Evolutionary conservation across 1,284 basidiomycete genomes (phyloP).

Genomic region (Limonomyces culmigenus): DNA sequence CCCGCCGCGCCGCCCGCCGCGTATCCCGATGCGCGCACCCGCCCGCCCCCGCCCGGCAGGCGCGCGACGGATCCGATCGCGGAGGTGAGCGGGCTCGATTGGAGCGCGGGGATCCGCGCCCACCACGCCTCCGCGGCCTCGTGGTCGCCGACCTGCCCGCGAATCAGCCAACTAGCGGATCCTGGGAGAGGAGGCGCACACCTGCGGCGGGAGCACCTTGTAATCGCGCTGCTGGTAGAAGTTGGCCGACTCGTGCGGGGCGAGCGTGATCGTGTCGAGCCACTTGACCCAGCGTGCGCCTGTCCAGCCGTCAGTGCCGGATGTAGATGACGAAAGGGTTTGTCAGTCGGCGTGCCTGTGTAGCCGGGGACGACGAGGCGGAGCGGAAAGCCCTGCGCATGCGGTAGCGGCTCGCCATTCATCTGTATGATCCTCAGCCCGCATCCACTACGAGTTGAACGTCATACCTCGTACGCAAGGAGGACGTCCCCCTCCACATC

Average conservation of each 20-base stretch:
- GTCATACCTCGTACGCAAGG: conserved; percentile 41
- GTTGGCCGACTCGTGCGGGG: conserved; percentile 36
- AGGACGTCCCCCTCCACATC: conserved; percentile 30
- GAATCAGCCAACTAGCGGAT: conserved; percentile 1
- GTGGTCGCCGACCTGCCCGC: conserved; percentile 11
- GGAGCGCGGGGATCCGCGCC: conserved; percentile 38
- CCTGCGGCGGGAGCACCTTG: conserved; percentile 41
- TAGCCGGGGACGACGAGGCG: conserved; percentile 55
- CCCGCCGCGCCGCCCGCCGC: conserved; percentile 28
- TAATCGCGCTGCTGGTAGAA: conserved; percentile 57
- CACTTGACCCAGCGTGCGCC: conserved; percentile 72
- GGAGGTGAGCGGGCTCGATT: conserved; percentile 44
- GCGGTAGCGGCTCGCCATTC: conserved; percentile 41
- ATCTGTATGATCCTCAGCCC: no score
- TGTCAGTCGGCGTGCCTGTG: no score
- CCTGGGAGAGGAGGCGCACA: no score
- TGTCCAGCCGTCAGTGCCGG: no score
- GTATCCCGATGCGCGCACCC: conserved; percentile 42
- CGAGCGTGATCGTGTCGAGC: conserved; percentile 43
- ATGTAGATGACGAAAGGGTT: no score
- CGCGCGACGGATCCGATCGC: conserved; percentile 28
- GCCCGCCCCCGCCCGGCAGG: conserved; percentile 14
- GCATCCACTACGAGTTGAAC: neutral
- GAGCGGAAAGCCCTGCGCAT: conserved; percentile 56
- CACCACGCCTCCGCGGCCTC: conserved; percentile 21